Evolutionary conservation across 331 rosid genomes (phyloP).

Genomic region (Phaseolus coccineus): DNA sequence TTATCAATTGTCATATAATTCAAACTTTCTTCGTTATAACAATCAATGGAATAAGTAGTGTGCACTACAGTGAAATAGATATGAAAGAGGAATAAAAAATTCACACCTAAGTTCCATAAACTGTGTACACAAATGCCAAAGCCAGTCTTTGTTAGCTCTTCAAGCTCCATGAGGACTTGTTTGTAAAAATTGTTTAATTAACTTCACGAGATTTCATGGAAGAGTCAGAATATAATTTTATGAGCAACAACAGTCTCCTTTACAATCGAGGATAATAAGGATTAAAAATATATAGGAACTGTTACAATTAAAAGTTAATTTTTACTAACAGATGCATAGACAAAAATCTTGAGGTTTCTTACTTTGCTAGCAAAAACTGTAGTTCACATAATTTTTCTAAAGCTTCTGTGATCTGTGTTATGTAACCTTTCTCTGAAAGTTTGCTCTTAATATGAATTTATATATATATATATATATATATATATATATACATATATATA

Average conservation of each 20-base stretch:
- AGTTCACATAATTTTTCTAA: background rate
- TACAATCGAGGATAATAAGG: too few relatives aligned
- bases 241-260: background rate
- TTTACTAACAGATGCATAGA: background rate
- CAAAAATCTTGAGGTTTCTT: background rate
- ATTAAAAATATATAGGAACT: background rate
- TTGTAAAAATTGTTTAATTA: background rate
- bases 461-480: too few relatives aligned
- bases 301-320: background rate
- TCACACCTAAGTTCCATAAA: background rate
- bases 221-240: background rate
- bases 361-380: background rate
- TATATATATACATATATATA: too few relatives aligned
- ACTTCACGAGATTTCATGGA: background rate
- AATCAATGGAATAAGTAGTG: background rate
- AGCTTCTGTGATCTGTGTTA: too few relatives aligned
- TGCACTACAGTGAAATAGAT: background rate
- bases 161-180: background rate
- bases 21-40: too few relatives aligned
- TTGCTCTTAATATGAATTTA: too few relatives aligned
- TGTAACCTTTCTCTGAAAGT: too few relatives aligned
- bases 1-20: too few relatives aligned
- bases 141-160: background rate
- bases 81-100: background rate
- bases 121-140: background rate